These are phyloP conservation scores for Rhypophila decipiens DNA, from an alignment of 495 filamentous ascomycete genomes.

Conservation along the genomic window DNA sequence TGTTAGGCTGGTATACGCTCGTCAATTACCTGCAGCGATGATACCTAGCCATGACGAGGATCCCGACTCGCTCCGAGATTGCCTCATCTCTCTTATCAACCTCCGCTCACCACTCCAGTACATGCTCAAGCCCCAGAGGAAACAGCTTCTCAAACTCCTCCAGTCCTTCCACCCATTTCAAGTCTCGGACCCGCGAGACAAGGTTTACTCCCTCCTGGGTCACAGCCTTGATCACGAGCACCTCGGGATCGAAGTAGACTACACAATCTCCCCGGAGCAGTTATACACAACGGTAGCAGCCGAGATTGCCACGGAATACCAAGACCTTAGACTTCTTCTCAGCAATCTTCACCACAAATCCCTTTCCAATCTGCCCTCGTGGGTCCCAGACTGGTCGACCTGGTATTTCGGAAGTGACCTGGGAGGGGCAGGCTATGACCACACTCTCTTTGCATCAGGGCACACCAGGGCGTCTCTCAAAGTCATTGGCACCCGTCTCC, in stretches of 20 bases:
- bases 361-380: not conserved
- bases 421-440: not conserved
- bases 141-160: not conserved
- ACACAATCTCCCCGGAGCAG: not conserved
- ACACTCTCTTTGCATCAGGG: too few species aligned
- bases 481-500: too few species aligned
- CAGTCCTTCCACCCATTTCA: not conserved
- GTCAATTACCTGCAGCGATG: not conserved
- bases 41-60: not conserved
- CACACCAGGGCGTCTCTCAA: too few species aligned
- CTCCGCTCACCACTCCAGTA: not conserved
- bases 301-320: not conserved
- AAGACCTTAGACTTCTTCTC: not conserved
- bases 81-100: not conserved
- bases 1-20: not conserved
- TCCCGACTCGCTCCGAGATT: not conserved
- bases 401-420: conserved; percentile 5
- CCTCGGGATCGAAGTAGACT: not conserved
- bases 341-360: not conserved
- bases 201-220: conserved; percentile 6
- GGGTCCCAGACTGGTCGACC: conserved; percentile 11
- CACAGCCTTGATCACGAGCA: not conserved
- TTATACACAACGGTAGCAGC: conserved; percentile 2
- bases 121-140: not conserved
- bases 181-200: conserved; percentile 4